These are phyloP conservation scores for Tylopilus felleus DNA, from an alignment of 768 basidiomycete genomes.

Conservation along the genomic window DNA sequence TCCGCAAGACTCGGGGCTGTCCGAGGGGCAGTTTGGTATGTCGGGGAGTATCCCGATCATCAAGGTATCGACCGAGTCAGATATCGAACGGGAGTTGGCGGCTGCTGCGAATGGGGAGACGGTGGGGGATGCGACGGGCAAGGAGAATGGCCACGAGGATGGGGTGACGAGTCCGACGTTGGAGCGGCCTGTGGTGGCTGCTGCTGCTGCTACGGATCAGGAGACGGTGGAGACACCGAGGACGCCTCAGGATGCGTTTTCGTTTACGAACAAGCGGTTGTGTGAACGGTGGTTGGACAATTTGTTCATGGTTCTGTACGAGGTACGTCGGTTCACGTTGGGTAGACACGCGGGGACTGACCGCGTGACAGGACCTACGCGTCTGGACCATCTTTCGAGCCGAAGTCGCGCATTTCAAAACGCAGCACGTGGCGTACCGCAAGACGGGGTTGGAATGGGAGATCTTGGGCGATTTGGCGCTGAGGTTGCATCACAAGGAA, in stretches of 20 bases:
- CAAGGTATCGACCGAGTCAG: conserved; percentile 70
- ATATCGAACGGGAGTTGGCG: conserved; percentile 44
- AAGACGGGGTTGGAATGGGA: conserved; percentile 99
- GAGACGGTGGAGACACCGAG: conserved; percentile 23
- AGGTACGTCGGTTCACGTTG: conserved; percentile 48
- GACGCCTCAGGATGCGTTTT: conserved; percentile 60
- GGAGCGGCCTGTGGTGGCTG: conserved; percentile 45
- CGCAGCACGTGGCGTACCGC: conserved; percentile 95
- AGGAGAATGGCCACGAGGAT: conserved; percentile 21
- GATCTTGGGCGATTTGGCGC: conserved; percentile 90
- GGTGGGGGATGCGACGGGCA: background rate
- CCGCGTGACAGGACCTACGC: conserved; percentile 62
- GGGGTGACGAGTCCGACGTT: conserved; percentile 29
- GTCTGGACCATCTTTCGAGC: conserved; percentile 99
- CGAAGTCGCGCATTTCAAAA: conserved; percentile 98
- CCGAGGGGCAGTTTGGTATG: conserved; percentile 24
- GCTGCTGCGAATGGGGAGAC: conserved; percentile 27
- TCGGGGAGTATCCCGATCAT: conserved; percentile 58
- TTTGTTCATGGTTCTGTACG: conserved; percentile 96
- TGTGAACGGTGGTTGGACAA: conserved; percentile 99
- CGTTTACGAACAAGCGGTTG: conserved; percentile 93
- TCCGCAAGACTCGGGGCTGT: conserved; percentile 22
- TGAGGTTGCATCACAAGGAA: conserved; percentile 94
- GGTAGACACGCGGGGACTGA: background rate
- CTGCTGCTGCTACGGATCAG: conserved; percentile 30